Conservation (phyloP, 176 grass and related monocot species). For the Aegilops longissima region DNA sequence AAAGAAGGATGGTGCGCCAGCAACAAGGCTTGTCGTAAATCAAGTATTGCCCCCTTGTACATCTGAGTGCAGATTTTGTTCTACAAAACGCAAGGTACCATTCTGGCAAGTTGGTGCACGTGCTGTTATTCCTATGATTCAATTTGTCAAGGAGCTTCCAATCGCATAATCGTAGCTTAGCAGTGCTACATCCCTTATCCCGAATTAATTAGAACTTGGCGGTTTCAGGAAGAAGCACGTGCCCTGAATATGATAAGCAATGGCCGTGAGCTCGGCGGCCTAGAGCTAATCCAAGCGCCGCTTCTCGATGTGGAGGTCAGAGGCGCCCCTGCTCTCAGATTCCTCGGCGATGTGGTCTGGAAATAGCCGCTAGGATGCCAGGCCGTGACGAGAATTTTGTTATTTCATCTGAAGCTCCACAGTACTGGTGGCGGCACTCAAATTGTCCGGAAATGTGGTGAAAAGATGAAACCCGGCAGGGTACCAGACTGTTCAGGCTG, state of each 20-base stretch:
- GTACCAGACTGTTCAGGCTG: background rate
- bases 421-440: background rate
- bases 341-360: slow-evolving; percentile 53
- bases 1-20: slow-evolving; percentile 41
- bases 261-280: slow-evolving; percentile 34
- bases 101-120: background rate
- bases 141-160: background rate
- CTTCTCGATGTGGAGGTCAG: slow-evolving; percentile 49
- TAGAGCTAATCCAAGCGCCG: slow-evolving; percentile 53
- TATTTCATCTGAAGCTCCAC: background rate
- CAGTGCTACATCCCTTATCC: background rate
- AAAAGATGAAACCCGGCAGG: background rate
- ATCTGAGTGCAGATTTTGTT: slow-evolving; percentile 57
- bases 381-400: background rate
- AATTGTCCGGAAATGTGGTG: background rate
- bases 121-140: background rate
- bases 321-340: slow-evolving; percentile 57
- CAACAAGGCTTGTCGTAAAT: slow-evolving; percentile 49
- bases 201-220: background rate
- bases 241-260: slow-evolving; percentile 46
- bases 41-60: slow-evolving; percentile 43
- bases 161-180: background rate
- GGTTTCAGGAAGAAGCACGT: slow-evolving; percentile 57
- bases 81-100: slow-evolving; percentile 48
- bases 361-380: slow-evolving; percentile 25